phyloP scores from a whole-genome alignment of 2,329 filamentous ascomycete genomes.

The Penicillium sclerotigenum region DNA sequence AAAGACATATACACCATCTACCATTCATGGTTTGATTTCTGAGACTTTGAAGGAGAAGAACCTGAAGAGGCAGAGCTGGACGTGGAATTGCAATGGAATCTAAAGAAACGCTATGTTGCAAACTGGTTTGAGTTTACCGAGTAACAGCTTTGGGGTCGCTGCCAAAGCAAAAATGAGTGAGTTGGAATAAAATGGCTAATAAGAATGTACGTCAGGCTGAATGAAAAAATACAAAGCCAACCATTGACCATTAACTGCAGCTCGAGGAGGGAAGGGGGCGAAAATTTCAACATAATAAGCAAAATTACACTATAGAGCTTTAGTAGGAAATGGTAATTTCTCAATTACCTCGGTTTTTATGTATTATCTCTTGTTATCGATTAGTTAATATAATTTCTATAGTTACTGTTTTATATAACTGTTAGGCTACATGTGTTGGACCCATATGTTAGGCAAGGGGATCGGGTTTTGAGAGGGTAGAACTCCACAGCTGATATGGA shows the following conservation, averaged over 20 bases:
- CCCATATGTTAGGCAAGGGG: slow-evolving; percentile 1
- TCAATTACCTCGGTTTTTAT: background rate
- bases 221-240: background rate
- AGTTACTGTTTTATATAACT: background rate
- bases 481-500: background rate
- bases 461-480: background rate
- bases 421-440: background rate
- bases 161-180: background rate
- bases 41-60: background rate
- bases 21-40: too few species aligned
- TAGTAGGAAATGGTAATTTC: background rate
- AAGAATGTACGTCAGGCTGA: too few species aligned
- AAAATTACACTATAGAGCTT: background rate
- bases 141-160: background rate
- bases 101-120: background rate
- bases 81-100: background rate
- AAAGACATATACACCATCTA: background rate
- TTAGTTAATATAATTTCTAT: background rate
- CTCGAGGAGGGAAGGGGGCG: background rate
- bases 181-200: background rate
- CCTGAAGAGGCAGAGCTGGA: background rate
- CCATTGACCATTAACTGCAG: background rate
- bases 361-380: background rate
- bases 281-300: background rate
- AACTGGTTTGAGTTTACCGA: background rate